Percentiles rank a stretch among this genome's conserved stretches.
Conservation (phyloP, 306 rosid species). For the Hippophae tibetana region DNA sequence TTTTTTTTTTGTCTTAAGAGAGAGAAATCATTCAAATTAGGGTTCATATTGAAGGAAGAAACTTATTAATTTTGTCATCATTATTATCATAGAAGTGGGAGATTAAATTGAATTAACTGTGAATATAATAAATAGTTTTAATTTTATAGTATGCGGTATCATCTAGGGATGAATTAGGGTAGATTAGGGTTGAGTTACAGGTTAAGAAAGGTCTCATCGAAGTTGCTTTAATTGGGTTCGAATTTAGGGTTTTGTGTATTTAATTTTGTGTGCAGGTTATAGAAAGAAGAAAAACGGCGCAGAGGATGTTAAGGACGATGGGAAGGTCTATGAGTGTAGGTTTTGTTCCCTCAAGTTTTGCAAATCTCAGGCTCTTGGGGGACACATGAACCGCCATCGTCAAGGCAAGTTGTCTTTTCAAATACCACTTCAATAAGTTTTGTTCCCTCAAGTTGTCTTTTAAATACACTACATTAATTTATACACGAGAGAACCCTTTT, state of each 20-base stretch:
- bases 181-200: slow-evolving; percentile 14
- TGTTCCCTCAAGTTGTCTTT: too few species aligned
- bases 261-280: slow-evolving; percentile 45
- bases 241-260: background rate
- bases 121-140: background rate
- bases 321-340: slow-evolving; percentile 95
- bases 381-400: slow-evolving; percentile 99
- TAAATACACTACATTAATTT: too few species aligned
- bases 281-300: slow-evolving; percentile 84
- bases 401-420: slow-evolving; percentile 51
- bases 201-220: slow-evolving; percentile 25
- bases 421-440: background rate
- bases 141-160: background rate
- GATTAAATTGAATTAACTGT: background rate
- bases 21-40: too few species aligned
- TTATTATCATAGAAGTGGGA: background rate
- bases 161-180: slow-evolving; percentile 4
- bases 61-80: too few species aligned
- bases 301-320: slow-evolving; percentile 75
- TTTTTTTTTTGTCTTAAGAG: too few species aligned
- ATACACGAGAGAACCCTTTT: too few species aligned
- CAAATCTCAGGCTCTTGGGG: slow-evolving; percentile 99
- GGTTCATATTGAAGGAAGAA: too few species aligned
- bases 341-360: slow-evolving; percentile 99
- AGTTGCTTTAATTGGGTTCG: slow-evolving; percentile 16